Evolutionary conservation across 176 grass and related monocot species (phyloP).

Genomic region (Musa acuminata): DNA sequence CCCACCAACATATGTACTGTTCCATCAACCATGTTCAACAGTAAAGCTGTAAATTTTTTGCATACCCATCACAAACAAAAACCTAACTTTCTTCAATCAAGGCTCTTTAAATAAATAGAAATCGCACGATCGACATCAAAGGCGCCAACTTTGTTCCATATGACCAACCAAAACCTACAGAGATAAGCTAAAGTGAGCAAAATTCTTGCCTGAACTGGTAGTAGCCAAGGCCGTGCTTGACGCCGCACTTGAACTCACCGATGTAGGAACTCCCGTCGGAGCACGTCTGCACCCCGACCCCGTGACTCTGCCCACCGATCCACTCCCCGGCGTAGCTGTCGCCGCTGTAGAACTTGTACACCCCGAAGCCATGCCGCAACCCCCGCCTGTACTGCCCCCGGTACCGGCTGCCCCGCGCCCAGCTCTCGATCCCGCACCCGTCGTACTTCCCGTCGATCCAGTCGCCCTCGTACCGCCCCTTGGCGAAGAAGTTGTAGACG

Average conservation of each 20-base stretch:
- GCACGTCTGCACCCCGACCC: conserved; percentile 9
- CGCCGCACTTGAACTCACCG: conserved; percentile 17
- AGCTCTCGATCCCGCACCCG: conserved; percentile 5
- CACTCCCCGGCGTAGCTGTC: conserved; percentile 11
- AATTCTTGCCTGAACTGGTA: conserved; percentile 16
- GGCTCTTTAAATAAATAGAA: not conserved
- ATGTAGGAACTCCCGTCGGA: conserved; percentile 11
- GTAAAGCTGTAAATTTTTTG: not conserved
- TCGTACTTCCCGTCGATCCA: conserved; percentile 18
- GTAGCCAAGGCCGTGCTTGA: conserved; percentile 15
- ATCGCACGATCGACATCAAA: not conserved
- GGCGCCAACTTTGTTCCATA: not conserved
- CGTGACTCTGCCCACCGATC: conserved; percentile 6
- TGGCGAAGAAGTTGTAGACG: conserved; percentile 6
- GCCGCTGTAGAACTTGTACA: conserved; percentile 14
- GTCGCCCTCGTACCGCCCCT: conserved; percentile 16
- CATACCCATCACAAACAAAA: not conserved
- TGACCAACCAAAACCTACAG: not conserved
- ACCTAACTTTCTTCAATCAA: not conserved
- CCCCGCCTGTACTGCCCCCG: conserved; percentile 10
- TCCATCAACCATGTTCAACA: not conserved
- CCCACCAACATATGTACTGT: not conserved
- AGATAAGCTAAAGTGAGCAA: not conserved
- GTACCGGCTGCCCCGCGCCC: conserved; percentile 13
- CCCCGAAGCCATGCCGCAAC: conserved; percentile 8